Percentiles rank a stretch among this genome's conserved stretches.
Evolutionary conservation across 345 rosid genomes (phyloP).

Genomic region (Pugionium cornutum): DNA sequence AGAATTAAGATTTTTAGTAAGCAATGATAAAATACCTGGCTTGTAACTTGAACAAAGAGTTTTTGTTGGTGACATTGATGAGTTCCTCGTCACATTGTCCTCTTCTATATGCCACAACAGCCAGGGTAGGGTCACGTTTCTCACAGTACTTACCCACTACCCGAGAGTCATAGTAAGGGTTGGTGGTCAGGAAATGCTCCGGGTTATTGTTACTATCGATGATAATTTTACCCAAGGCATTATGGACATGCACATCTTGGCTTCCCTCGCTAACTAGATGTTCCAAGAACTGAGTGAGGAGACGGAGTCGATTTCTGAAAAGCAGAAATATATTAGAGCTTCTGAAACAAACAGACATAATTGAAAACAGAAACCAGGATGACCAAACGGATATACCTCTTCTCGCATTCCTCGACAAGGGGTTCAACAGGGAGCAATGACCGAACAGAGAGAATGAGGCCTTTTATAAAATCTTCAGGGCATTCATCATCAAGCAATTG

Average conservation of each 20-base stretch:
- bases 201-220: constrained; percentile 99
- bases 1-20: constrained; percentile 7
- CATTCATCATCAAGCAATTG: constrained; percentile 96
- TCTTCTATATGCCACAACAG: constrained; percentile 95
- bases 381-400: constrained; percentile 52
- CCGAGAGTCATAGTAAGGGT: constrained; percentile 94
- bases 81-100: constrained; percentile 99
- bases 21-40: constrained; percentile 68
- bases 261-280: constrained; percentile 99
- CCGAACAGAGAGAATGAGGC: constrained; percentile 89
- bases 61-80: constrained; percentile 93
- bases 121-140: constrained; percentile 99
- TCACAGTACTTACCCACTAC: constrained; percentile 99
- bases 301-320: constrained; percentile 95
- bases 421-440: constrained; percentile 87
- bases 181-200: constrained; percentile 96
- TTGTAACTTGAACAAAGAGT: constrained; percentile 91
- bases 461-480: constrained; percentile 97
- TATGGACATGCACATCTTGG: constrained; percentile 98
- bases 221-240: constrained; percentile 98
- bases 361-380: constrained; percentile 17
- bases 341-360: constrained; percentile 7
- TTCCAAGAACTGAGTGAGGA: constrained; percentile 99
- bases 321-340: constrained; percentile 35
- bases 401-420: constrained; percentile 85